Evolutionary conservation across 768 basidiomycete species (phyloP), one percentile per base, ranked within the genome.

Genomic region (Albatrellus ellisii): DNA sequence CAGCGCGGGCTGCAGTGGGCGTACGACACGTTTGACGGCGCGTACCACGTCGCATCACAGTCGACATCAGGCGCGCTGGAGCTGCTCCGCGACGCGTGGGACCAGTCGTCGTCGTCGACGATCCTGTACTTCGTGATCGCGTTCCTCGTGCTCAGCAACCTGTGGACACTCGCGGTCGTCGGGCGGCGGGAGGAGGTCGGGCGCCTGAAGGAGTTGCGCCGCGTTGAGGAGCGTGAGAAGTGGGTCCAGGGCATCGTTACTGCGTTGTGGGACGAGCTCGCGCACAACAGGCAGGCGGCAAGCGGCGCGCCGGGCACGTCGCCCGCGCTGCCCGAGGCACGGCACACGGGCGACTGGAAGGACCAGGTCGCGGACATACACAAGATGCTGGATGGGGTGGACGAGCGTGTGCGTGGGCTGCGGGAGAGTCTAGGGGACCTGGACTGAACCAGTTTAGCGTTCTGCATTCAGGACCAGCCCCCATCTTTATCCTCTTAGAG

Each of bases 1-100:
- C 71, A 67, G 44, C 79, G 83, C 14, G 77, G 77, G 0, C 61
- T 88, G 48, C 87, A 90, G 53, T 90, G 87, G 87, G 86, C 86
- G 2, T 84, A 76, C 63, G 87, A 90, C 50, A 90, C 87, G 36
- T 71, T 85, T 57, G 79, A 78, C 24, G 87, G 84, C 8, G 79
- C 87, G 2, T 70, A 64, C 46, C 67, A 72, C 48, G 86, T 90
- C 46, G 85, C 75, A 24, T 65, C 62, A 53, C 74, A 75, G 54
- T 85, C 81, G 46, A 72, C 82, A 32, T 66, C 60, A 35, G 83
- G 75, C 15, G 80, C 82, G 20, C 55, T 88, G 46, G 87, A 88
- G 63, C 76, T 90, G 32, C 65, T 90, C 44, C 64, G 61, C 41
- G 87, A 90, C 53, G 77, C 76, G 0, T 84, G 81, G 83, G 84